Evolutionary conservation across 2,329 filamentous ascomycete genomes (phyloP), one percentile per base, ranked within the genome.

Genomic region (Fonsecaea pugnacius): DNA sequence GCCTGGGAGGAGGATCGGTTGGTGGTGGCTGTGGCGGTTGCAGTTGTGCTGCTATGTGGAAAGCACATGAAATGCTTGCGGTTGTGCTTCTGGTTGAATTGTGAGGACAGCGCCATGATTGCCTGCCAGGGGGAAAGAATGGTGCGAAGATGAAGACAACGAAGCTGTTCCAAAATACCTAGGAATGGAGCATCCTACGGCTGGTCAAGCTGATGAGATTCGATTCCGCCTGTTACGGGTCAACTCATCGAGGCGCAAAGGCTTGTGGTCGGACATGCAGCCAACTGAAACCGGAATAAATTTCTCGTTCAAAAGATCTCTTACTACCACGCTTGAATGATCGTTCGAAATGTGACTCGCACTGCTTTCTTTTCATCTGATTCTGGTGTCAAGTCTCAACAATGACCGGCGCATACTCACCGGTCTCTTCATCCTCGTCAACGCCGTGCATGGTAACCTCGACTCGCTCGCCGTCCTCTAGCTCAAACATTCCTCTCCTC

Each of bases 391-490:
- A 78, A 60, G 65, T 88, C 48, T 71, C 84, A 21, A 89, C 85
- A 35, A 89, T 75, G 40, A 83, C 77, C 21, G 87, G 87, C 33
- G 86, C 86, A 78, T 86, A 89, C 69, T 89, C 86, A 10, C 87
- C 87, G 12, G 80, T 82, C 74, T 89, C 86, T 57, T 89, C 86
- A 21, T 88, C 85, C 70, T 85, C 84, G 51, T 87, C 85, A 43
- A 77, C 75, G 14, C 78, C 80, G 21, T 78, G 76, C 67, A 84
- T 75, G 21, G 86, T 84, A 78, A 89, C 78, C 68, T 87, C 85
- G 3, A 89, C 82, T 67, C 80, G 77, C 73, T 89, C 87, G 16
- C 87, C 87, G 70, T 89, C 87, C 72, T 88, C 86, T 60, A 89
- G 72, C 67, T 85, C 81, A 35, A 89, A 69, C 76, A 87, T 82